phyloP scores from a whole-genome alignment of 1,139 yeast species.

The Geotrichum cucujoidarum region DNA sequence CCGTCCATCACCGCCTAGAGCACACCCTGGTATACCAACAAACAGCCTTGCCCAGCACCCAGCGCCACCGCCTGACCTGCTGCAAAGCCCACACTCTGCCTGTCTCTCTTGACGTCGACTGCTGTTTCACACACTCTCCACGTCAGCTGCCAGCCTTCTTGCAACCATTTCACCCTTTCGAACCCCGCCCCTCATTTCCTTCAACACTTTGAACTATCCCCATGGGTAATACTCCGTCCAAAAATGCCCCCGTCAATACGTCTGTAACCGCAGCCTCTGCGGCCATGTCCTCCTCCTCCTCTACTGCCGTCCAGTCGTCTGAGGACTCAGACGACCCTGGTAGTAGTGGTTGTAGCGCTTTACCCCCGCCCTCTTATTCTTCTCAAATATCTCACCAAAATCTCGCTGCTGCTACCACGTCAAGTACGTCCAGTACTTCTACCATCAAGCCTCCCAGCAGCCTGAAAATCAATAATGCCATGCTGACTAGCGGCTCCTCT shows the following conservation, averaged over 20 bases:
- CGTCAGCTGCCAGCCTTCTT: too few relatives aligned
- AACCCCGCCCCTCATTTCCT: slow-evolving; percentile 1
- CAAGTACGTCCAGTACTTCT: not conserved
- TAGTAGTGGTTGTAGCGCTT: slow-evolving; percentile 29
- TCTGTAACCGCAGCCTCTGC: slow-evolving; percentile 26
- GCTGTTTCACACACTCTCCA: too few relatives aligned
- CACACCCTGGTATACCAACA: too few relatives aligned
- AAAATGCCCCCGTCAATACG: slow-evolving; percentile 29
- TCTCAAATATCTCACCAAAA: not conserved
- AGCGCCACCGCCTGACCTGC: too few relatives aligned
- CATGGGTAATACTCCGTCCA: slow-evolving; percentile 36
- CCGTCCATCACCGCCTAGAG: not conserved
- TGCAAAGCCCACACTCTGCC: too few relatives aligned
- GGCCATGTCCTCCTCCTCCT: slow-evolving; percentile 20
- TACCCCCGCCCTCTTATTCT: slow-evolving; percentile 13
- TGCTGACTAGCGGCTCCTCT: not conserved
- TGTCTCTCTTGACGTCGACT: too few relatives aligned
- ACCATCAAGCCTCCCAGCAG: slow-evolving; percentile 1
- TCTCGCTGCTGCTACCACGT: slow-evolving; percentile 1
- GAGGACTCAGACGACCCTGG: slow-evolving; percentile 30
- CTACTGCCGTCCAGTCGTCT: slow-evolving; percentile 18
- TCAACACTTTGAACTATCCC: slow-evolving; percentile 18
- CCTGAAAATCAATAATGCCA: too few relatives aligned
- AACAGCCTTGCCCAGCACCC: too few relatives aligned
- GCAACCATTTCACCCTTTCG: slow-evolving; percentile 5